These are phyloP conservation scores for Mortierella sp. DNA, from an alignment of 371 early-diverging fungal species.

Conservation along the genomic window DNA sequence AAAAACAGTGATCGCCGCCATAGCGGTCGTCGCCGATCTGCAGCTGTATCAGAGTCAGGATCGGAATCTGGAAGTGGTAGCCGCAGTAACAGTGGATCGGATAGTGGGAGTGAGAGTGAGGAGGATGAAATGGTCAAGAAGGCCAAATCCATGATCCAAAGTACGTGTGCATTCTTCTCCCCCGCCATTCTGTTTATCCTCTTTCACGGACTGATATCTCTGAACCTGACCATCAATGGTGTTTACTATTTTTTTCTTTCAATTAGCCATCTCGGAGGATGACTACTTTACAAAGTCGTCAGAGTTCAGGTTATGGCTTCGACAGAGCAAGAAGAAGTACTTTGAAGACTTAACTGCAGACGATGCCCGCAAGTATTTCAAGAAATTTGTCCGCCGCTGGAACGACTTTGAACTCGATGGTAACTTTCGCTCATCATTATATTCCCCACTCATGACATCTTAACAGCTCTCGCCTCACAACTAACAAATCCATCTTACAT, in stretches of 20 bases:
- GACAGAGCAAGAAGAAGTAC: conserved; percentile 77
- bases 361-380: conserved; percentile 80
- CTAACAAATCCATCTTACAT: conserved; percentile 1
- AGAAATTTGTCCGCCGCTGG: conserved; percentile 85
- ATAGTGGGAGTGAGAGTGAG: conserved; percentile 29
- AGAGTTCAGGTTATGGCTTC: conserved; percentile 89
- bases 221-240: not conserved
- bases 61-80: conserved; percentile 23
- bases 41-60: conserved; percentile 6
- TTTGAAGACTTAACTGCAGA: conserved; percentile 81
- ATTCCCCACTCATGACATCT: not conserved
- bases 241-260: not conserved
- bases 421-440: conserved; percentile 21
- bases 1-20: conserved; percentile 6
- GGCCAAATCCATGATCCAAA: conserved; percentile 54
- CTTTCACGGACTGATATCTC: not conserved
- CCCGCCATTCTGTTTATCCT: not conserved
- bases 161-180: not conserved
- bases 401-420: conserved; percentile 75
- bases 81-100: conserved; percentile 12
- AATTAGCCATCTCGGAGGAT: conserved; percentile 62
- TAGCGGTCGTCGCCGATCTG: conserved; percentile 14
- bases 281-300: conserved; percentile 83
- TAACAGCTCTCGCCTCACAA: not conserved
- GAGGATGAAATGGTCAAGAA: conserved; percentile 51